Base-by-base conservation (phyloP, 768 basidiomycete species). In the Jaapia argillacea region DNA sequence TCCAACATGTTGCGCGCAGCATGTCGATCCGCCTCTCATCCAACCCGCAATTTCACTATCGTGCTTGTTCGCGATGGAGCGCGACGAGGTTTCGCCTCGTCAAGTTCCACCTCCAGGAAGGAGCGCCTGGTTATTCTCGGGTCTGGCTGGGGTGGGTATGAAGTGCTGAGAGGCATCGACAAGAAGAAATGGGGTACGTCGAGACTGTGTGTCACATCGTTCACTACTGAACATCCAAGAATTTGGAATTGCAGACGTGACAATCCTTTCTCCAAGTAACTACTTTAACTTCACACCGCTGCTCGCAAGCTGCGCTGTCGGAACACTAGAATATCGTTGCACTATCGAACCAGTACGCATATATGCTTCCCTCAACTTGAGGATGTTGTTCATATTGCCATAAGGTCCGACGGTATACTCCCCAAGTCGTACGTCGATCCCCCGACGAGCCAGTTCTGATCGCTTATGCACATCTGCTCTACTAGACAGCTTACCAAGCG, bases 271-370 rank as follows among this genome's bases (percentile, higher is more conserved):
- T 4, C 81, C 85, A 0, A 79, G 67, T 28, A 71, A 69, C 26
- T 78, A 80, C 59, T 83, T 81, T 62, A 80, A 79, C 54, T 81
- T 81, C 49, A 74, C 76, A 21, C 80, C 81, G 1, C 59, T 86
- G 24, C 68, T 85, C 1, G 81, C 82, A 0, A 68, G 77, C 40
- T 76, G 82, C 45, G 74, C 85, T 3, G 85, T 89, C 21, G 90
- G 90, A 2, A 90, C 89, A 4, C 66, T 93, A 38, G 87, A 90
- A 50, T 88, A 82, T 55, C 67, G 87, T 21, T 80, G 81, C 52
- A 81, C 85, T 0, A 67, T 89, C 25, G 89, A 92, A 59, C 77
- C 87, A 1, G 87, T 88, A 40, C 52, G 81, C 62, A 21, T 39
- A 36, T 33, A 49, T 16, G 31, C 28, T 39, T 21, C 14, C 25